Percentiles rank a stretch among this genome's conserved stretches.
Conservation (phyloP, 148 eudicot genomes). For the Chenopodium berlandieri region DNA sequence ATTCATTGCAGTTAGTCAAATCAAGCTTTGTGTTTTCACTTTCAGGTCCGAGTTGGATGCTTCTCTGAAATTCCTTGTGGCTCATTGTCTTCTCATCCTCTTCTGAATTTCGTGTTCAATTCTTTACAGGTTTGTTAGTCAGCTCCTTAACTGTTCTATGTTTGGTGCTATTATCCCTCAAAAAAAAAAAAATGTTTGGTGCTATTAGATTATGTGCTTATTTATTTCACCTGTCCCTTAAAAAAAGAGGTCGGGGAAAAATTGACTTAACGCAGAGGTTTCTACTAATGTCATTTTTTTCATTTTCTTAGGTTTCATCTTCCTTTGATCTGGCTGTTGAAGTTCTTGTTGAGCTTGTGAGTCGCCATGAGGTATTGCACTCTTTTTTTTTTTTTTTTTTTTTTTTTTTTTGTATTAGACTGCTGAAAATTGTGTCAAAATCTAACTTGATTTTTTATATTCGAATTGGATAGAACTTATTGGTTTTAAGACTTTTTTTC, state of each 20-base stretch:
- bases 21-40: constrained; percentile 19
- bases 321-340: constrained; percentile 87
- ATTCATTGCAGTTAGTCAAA: constrained; percentile 15
- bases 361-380: constrained; percentile 77
- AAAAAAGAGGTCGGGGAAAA: not conserved
- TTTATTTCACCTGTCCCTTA: not conserved
- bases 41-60: constrained; percentile 95
- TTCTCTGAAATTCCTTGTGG: constrained; percentile 68
- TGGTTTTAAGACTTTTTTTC: not conserved
- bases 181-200: not conserved
- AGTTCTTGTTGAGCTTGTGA: constrained; percentile 87
- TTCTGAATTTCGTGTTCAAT: constrained; percentile 77
- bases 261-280: not conserved
- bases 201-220: constrained; percentile 13
- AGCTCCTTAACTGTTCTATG: constrained; percentile 6
- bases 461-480: not conserved
- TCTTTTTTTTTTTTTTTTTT: too few species aligned
- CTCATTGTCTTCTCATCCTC: constrained; percentile 81
- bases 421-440: not conserved
- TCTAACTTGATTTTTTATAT: not conserved
- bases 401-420: not conserved
- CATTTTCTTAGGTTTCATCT: constrained; percentile 60
- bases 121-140: constrained; percentile 67
- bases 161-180: not conserved
- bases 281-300: constrained; percentile 12